These are phyloP conservation scores for Trametes pubescens DNA, from an alignment of 1,284 basidiomycete species.

Conservation along the genomic window DNA sequence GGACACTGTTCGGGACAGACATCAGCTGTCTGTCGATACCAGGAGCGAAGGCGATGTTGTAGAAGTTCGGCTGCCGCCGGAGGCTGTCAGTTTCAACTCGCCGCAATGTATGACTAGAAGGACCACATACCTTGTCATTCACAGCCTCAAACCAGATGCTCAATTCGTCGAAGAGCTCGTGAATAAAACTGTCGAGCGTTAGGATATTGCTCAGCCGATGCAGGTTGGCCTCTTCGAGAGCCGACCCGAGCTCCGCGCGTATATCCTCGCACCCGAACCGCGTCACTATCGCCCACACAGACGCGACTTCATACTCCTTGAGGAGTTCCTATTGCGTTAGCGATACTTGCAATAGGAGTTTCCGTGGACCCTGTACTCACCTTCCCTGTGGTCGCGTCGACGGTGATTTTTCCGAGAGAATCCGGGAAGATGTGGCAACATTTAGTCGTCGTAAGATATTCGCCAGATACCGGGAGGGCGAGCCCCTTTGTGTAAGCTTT, in stretches of 20 bases:
- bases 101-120: neutral
- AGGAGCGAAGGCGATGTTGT: conserved; percentile 10
- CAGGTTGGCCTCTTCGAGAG: conserved; percentile 22
- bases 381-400: neutral
- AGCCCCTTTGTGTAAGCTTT: neutral
- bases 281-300: conserved; percentile 30
- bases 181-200: conserved; percentile 36
- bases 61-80: conserved; percentile 10
- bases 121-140: conserved; percentile 8
- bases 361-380: conserved; percentile 1
- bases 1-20: conserved; percentile 11
- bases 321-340: neutral
- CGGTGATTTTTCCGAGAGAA: conserved; percentile 1
- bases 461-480: neutral
- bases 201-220: conserved; percentile 44
- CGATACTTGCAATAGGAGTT: neutral
- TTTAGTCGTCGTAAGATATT: neutral
- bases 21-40: neutral
- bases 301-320: conserved; percentile 21
- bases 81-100: conserved; percentile 7
- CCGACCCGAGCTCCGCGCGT: conserved; percentile 16
- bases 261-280: conserved; percentile 29
- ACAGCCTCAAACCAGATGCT: conserved; percentile 40
- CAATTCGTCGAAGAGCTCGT: conserved; percentile 38
- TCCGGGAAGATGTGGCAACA: conserved; percentile 19